Base-by-base conservation (phyloP, 163 green algal species). In the Volvox carteri region DNA sequence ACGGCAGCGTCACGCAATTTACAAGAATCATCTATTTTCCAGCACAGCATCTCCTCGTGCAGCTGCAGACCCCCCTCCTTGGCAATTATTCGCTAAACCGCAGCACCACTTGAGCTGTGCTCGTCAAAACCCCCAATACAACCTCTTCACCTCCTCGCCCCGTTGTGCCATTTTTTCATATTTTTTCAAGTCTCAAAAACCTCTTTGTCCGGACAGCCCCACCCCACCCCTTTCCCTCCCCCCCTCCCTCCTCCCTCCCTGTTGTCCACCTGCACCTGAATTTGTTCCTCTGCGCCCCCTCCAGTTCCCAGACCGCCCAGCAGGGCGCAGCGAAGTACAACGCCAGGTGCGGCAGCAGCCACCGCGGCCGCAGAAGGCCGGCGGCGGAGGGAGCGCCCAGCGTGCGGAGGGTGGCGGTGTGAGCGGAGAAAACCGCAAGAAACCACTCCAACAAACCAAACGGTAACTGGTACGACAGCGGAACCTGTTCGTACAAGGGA, bases 331-430 rank as follows among this genome's bases (percentile, higher is more conserved):
- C 81, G 33, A 33, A 88, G 67, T 88, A 80, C 19, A 35, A 46
- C 33, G 35, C 46, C 67, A 80, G 48, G 35, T 80, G 67, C 48
- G 67, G 35, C 81, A 88, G 81, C 67, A 88, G 81, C 81, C 67
- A 80, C 9, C 33, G 2, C 19, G 81, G 81, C 12, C 28, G 4
- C 65, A 79, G 46, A 46, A 80, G 30, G 28, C 30, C 3, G 41
- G 48, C 42, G 18, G 79, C 79, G 18, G 79, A 60, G 16, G 79
- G 4, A 18, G 79, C n/a, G 60, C 79, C 79, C 79, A 52, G 42
- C 44, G 79, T 86, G 44, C 79, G 79, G 60, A 8, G 28, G n/a
- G 79, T 86, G 35, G 48, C 81, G 14, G 33, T n/a, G 25, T 42
- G 25, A 4, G 81, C 67, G 12, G 67, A 44, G 12, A 9, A 33